phyloP scores from a whole-genome alignment of 2,329 filamentous ascomycete genomes.

The Trichophyton mentagrophytes region DNA sequence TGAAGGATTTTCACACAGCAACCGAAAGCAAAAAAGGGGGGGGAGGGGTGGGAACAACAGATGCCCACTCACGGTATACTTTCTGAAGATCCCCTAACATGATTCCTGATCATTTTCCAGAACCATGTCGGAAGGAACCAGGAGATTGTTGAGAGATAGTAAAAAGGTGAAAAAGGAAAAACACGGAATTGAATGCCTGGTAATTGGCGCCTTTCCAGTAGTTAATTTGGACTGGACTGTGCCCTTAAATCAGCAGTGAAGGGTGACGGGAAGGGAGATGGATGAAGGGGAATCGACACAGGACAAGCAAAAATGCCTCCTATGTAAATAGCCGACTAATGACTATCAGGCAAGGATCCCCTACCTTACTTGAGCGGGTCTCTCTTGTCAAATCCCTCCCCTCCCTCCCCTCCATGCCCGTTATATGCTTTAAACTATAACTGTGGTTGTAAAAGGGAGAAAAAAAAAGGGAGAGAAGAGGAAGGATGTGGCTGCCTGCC shows the following conservation, averaged over 20 bases:
- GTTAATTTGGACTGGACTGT: too few relatives aligned
- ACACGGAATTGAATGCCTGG: neutral
- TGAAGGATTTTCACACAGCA: neutral
- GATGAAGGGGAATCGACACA: neutral
- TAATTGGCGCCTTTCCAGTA: neutral
- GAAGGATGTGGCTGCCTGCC: neutral
- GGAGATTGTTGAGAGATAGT: neutral
- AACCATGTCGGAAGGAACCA: neutral
- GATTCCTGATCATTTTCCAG: neutral
- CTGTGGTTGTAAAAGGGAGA: neutral
- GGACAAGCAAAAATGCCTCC: neutral
- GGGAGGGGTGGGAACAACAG: neutral
- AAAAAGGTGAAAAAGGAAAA: neutral
- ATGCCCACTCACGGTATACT: neutral
- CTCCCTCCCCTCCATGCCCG: neutral
- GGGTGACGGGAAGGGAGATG: neutral
- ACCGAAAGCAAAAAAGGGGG: neutral
- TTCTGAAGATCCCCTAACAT: neutral
- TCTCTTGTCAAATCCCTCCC: neutral
- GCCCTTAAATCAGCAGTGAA: neutral
- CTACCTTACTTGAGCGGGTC: neutral
- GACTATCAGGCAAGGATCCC: neutral
- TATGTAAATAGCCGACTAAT: neutral
- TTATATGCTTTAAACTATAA: neutral
- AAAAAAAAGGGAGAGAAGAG: neutral